Conservation (phyloP, 1,284 basidiomycete genomes). For the Cryptococcus sp. region DNA sequence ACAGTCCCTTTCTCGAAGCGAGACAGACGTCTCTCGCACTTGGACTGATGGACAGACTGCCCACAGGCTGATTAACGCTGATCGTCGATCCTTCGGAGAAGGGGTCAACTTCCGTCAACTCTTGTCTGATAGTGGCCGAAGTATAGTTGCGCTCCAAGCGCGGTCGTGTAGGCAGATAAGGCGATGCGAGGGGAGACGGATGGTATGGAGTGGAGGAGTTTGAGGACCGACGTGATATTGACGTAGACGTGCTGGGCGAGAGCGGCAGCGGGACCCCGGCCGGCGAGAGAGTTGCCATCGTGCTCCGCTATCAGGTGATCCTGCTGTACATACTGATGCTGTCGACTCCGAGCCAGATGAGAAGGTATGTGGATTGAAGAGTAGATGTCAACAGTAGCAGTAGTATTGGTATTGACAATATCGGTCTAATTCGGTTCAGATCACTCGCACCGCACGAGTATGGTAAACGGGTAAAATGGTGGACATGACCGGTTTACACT, state of each 20-base stretch:
- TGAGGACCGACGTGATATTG: conserved; percentile 15
- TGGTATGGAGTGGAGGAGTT: conserved; percentile 9
- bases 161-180: conserved; percentile 31
- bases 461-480: too few relatives aligned
- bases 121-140: conserved; percentile 19
- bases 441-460: too few relatives aligned
- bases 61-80: conserved; percentile 54
- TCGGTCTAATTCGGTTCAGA: too few relatives aligned
- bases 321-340: not conserved
- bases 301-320: not conserved
- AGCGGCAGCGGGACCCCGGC: conserved; percentile 19
- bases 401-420: too few relatives aligned
- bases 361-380: too few relatives aligned
- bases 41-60: conserved; percentile 55
- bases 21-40: conserved; percentile 54
- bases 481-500: too few relatives aligned
- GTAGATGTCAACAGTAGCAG: too few relatives aligned
- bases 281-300: conserved; percentile 9
- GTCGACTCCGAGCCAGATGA: too few relatives aligned
- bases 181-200: conserved; percentile 25
- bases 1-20: conserved; percentile 82
- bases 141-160: conserved; percentile 29
- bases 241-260: conserved; percentile 13
- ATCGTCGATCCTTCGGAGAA: conserved; percentile 48
- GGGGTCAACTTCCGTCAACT: conserved; percentile 23